phyloP scores from a whole-genome alignment of 768 basidiomycete genomes.

The Calocybe cyanea region DNA sequence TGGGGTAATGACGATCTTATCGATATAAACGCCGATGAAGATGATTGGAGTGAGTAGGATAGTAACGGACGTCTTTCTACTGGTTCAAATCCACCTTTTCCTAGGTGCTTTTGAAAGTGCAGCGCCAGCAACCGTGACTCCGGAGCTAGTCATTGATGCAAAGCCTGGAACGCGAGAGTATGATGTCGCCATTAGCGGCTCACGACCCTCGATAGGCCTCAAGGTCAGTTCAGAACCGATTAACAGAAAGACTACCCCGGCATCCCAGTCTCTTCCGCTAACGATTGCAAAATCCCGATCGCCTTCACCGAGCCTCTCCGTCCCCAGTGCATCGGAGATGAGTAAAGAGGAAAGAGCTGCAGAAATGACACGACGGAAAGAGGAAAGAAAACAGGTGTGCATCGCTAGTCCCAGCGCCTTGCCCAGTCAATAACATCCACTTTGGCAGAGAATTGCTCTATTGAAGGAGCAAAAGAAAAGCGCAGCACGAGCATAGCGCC shows the following conservation, averaged over 20 bases:
- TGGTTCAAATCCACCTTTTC: constrained; percentile 2
- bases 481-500: constrained; percentile 23
- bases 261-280: constrained; percentile 19
- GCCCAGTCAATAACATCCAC: neutral
- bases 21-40: constrained; percentile 89
- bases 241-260: constrained; percentile 16
- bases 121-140: constrained; percentile 22
- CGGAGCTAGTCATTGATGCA: constrained; percentile 8
- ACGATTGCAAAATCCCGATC: constrained; percentile 21
- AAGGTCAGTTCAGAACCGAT: neutral
- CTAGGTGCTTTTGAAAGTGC: constrained; percentile 76
- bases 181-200: constrained; percentile 1
- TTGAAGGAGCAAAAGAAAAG: constrained; percentile 80
- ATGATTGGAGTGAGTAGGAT: constrained; percentile 81
- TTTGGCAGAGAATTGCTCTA: constrained; percentile 63
- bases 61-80: constrained; percentile 14
- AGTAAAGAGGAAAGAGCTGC: constrained; percentile 90
- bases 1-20: constrained; percentile 85
- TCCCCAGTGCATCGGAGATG: constrained; percentile 42
- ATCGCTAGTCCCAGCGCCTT: neutral
- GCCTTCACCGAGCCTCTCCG: constrained; percentile 15
- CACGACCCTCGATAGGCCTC: neutral
- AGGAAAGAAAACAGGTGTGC: constrained; percentile 84
- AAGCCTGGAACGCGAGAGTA: neutral
- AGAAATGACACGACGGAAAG: constrained; percentile 89